phyloP scores from a whole-genome alignment of 345 rosid genomes.

The Hibiscus mutabilis region DNA sequence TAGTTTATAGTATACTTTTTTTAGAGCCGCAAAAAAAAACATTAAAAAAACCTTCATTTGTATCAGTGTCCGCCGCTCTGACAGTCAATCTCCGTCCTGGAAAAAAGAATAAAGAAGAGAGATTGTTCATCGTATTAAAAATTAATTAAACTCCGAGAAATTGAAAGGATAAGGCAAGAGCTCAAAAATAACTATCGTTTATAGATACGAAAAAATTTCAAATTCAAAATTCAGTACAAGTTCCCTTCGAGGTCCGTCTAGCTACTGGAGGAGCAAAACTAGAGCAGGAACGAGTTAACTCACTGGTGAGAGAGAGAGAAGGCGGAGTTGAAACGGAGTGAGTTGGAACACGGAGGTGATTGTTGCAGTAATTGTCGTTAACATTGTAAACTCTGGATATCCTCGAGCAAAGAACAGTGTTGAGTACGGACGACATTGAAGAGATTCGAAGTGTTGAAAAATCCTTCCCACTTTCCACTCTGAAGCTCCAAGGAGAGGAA shows the following conservation, averaged over 20 bases:
- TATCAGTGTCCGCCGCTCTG: conserved; percentile 76
- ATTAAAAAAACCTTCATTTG: conserved; percentile 53
- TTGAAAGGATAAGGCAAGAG: neutral
- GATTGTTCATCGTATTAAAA: neutral
- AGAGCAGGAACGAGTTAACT: conserved; percentile 31
- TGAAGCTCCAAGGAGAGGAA: neutral
- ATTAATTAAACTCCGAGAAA: neutral
- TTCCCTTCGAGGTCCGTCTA: too few species aligned
- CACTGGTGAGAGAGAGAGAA: conserved; percentile 47
- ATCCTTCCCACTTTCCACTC: neutral
- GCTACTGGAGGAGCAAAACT: neutral
- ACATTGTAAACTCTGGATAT: conserved; percentile 16
- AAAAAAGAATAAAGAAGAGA: neutral
- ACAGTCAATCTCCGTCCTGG: conserved; percentile 62
- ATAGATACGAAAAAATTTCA: too few species aligned
- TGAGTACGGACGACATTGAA: conserved; percentile 55
- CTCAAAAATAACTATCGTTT: neutral
- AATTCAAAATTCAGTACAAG: neutral
- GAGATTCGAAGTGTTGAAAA: neutral
- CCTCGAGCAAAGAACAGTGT: conserved; percentile 37
- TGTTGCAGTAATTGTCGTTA: conserved; percentile 15
- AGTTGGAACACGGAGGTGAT: conserved; percentile 24
- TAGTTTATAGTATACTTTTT: neutral
- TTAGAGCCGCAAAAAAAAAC: neutral
- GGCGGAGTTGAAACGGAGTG: conserved; percentile 23